Evolutionary conservation across 1,139 yeast genomes (phyloP).

Genomic region (Magnusiomyces fungicola): DNA sequence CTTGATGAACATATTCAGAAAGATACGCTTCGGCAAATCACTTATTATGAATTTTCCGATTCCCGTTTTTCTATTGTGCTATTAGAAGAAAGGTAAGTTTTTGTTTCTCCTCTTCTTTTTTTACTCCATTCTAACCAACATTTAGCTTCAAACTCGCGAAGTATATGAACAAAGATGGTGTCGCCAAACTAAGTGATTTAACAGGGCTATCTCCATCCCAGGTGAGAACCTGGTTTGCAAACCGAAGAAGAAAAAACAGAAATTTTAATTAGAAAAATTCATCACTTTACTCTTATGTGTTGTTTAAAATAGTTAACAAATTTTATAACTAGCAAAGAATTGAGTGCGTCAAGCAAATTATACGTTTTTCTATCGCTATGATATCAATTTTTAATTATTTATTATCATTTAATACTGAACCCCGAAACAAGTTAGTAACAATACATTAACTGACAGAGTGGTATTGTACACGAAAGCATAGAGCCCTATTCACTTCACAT

Average conservation of each 20-base stretch:
- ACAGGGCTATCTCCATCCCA: background rate
- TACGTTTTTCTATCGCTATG: no score
- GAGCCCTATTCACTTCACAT: background rate
- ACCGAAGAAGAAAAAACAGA: slow-evolving; percentile 1
- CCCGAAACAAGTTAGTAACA: background rate
- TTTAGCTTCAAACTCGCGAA: background rate
- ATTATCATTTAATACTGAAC: background rate
- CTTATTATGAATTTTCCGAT: background rate
- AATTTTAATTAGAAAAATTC: background rate
- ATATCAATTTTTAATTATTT: background rate
- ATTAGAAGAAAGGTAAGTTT: slow-evolving; percentile 1
- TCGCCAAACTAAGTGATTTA: background rate
- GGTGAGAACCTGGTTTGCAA: slow-evolving; percentile 2
- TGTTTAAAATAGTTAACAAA: background rate
- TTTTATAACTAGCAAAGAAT: no score
- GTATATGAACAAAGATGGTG: background rate
- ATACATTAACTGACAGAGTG: background rate
- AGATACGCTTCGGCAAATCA: no score
- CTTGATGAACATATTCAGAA: background rate
- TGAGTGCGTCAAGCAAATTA: no score
- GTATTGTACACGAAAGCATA: background rate
- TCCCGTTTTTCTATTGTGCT: background rate
- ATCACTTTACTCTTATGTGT: background rate
- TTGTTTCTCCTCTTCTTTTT: background rate
- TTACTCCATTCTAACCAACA: background rate